Conservation (phyloP, 2,329 filamentous ascomycete species). For the Colletotrichum zoysiae region DNA sequence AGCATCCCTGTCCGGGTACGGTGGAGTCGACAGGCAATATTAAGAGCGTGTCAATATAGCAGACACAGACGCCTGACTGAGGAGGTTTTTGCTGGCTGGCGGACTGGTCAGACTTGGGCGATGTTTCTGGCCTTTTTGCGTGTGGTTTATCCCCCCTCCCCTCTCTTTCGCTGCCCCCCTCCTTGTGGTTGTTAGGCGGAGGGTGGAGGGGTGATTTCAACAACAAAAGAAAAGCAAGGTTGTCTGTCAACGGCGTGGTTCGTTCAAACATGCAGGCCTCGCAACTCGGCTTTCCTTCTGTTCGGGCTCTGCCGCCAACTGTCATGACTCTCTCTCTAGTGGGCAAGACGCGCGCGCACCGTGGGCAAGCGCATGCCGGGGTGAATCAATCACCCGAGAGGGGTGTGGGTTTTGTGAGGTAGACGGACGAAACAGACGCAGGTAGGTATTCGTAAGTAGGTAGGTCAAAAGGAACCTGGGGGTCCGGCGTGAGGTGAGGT, state of each 20-base stretch:
- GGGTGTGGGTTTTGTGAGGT: constrained; percentile 15
- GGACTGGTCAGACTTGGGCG: constrained; percentile 30
- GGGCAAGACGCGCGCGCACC: constrained; percentile 26
- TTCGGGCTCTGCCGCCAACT: constrained; percentile 36
- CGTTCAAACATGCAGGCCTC: constrained; percentile 33
- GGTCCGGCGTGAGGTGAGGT: constrained; percentile 1
- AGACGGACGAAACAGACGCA: constrained; percentile 5
- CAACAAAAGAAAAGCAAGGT: constrained; percentile 17
- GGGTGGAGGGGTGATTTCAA: constrained; percentile 16
- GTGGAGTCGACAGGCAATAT: constrained; percentile 41
- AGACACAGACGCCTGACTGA: constrained; percentile 42
- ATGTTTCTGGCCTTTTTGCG: constrained; percentile 27
- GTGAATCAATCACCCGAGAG: constrained; percentile 13
- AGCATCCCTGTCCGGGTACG: constrained; percentile 40
- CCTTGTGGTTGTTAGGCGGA: not conserved
- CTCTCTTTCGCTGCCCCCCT: not conserved
- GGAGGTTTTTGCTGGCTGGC: constrained; percentile 38
- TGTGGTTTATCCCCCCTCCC: too few species aligned
- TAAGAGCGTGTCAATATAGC: constrained; percentile 42
- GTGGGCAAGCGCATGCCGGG: constrained; percentile 20
- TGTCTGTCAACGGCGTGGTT: constrained; percentile 34
- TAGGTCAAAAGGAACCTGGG: constrained; percentile 1
- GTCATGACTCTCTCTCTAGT: constrained; percentile 27
- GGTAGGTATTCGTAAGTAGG: too few species aligned
- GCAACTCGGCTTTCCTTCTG: constrained; percentile 14